Evolutionary conservation across 805 yeast genomes (phyloP), one percentile per base, ranked within the genome.

Genomic region (Saccharomycopsis amapae): DNA sequence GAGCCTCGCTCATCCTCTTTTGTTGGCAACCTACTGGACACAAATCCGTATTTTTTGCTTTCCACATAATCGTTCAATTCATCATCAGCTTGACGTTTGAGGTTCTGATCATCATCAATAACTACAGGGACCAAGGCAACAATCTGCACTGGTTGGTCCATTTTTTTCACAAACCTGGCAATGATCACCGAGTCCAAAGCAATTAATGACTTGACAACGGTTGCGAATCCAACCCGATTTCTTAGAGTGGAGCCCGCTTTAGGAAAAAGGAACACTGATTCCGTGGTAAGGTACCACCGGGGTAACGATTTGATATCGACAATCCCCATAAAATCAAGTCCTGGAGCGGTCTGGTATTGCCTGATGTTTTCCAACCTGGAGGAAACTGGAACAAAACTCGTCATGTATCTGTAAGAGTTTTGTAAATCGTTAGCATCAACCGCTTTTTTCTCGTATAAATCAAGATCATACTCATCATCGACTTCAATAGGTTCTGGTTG

Each of bases 1-100:
- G 88, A 76, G 13, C 78, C 66, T 53, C 76, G 75, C 51, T 78
- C 82, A 59, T 88, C 96, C 52, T 85, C 95, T 36, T 73, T 72
- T 60, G 75, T 85, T 1, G 96, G 93, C 10, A 87, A 58, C 38
- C 79, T 65, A 10, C 71, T 69, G 52, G 79, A 58, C 1, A 73
- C 62, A 44, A 85, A 68, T 0, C 71, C 69, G 48, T 73, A 65
- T 17, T 58, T 48, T 4, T 38, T 31, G 4, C 10, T 53, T n/a
- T n/a, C n/a, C n/a, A n/a, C n/a, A n/a, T n/a, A n/a, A n/a, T n/a
- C n/a, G n/a, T n/a, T n/a, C 40, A 5, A 55, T 47, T 25, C 62
- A 57, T 42, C 19, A 7, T 24, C 42, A 22, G 17, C 15, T 25
- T 20, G 4, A 6, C 2, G 7, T 33, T 26, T 22, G 25, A 24